Evolutionary conservation across 306 rosid species (phyloP).

Genomic region (Vigna nakashimae): DNA sequence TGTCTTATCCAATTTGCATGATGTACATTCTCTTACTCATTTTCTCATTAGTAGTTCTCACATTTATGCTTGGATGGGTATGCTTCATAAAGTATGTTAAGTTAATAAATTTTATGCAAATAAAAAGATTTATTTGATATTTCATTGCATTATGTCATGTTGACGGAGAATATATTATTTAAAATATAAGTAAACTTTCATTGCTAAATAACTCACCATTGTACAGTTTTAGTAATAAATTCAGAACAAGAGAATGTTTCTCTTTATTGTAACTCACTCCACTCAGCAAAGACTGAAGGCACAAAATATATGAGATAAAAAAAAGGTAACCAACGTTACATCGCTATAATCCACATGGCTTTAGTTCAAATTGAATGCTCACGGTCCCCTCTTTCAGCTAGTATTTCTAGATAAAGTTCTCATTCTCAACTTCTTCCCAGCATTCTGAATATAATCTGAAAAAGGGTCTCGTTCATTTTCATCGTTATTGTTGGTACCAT

Average conservation of each 20-base stretch:
- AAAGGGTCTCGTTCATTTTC: constrained; percentile 45
- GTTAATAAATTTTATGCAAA: too few species aligned
- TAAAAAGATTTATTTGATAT: too few species aligned
- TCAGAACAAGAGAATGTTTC: neutral
- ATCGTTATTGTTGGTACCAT: constrained; percentile 18
- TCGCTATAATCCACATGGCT: neutral
- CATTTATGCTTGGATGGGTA: too few species aligned
- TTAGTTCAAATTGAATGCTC: neutral
- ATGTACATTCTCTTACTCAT: too few species aligned
- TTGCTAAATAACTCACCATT: neutral
- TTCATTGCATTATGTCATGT: too few species aligned
- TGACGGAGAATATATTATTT: too few species aligned
- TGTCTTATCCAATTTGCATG: too few species aligned
- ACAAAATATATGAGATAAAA: neutral
- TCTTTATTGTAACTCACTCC: neutral
- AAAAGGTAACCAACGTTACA: neutral
- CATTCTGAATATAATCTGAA: constrained; percentile 52
- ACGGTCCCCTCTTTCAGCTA: constrained; percentile 31
- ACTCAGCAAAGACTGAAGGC: neutral
- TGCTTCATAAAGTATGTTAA: too few species aligned
- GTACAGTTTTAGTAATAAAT: neutral
- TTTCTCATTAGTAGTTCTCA: too few species aligned
- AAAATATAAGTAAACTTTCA: too few species aligned
- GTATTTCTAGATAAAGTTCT: constrained; percentile 45
- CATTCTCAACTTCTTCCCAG: constrained; percentile 50